Evolutionary conservation across 2,329 filamentous ascomycete species (phyloP).

Genomic region (Apiospora sp.): DNA sequence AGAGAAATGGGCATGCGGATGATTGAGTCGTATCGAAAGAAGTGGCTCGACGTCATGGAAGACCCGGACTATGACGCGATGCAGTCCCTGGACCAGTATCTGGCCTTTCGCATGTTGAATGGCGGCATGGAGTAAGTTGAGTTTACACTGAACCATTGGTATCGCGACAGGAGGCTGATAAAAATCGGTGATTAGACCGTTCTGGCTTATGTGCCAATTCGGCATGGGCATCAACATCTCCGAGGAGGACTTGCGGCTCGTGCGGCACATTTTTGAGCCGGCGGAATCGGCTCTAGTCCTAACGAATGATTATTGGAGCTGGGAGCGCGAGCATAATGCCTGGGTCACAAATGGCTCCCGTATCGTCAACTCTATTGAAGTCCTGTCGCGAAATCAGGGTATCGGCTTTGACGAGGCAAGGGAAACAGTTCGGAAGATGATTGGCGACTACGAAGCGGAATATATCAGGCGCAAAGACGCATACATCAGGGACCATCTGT

Average conservation of each 20-base stretch:
- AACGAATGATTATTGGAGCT: background rate
- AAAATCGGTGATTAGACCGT: no score
- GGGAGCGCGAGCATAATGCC: background rate
- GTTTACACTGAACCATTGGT: no score
- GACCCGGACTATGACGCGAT: background rate
- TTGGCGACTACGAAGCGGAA: background rate
- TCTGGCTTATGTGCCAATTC: no score
- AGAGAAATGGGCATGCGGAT: background rate
- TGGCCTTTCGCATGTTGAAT: background rate
- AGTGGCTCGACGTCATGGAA: slow-evolving; percentile 4
- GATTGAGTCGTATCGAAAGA: background rate
- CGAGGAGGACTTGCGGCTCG: no score
- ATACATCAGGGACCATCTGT: background rate
- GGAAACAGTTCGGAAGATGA: background rate
- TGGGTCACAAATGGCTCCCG: background rate
- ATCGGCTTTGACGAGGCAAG: background rate
- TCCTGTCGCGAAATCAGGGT: background rate
- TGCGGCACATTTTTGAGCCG: no score
- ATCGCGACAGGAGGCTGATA: no score
- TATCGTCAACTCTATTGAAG: background rate
- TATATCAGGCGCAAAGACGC: background rate
- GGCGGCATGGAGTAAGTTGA: slow-evolving; percentile 6
- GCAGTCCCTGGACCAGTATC: background rate
- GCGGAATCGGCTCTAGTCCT: background rate
- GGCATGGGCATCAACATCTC: no score